A percentile compares a stretch with the other conserved stretches of the same genome.
Conservation (phyloP, 306 rosid genomes). For the Cucumis sativus region Cucumber_9930_V3 NC_026656.2:10183501-10184000, state of each 20-base stretch:
- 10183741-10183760: constrained; percentile 47
- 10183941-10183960: constrained; percentile 72
- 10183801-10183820: constrained; percentile 83
- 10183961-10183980: constrained; percentile 56
- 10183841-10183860: constrained; percentile 53
- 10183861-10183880: constrained; percentile 37
- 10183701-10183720: constrained; percentile 82
- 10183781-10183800: constrained; percentile 69
- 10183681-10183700: constrained; percentile 27
- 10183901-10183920: constrained; percentile 94
- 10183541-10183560: not conserved
- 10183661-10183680: constrained; percentile 64
- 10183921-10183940: constrained; percentile 82
- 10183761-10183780: constrained; percentile 35
- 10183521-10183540: not conserved
- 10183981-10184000: constrained; percentile 65
- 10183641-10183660: constrained; percentile 69
- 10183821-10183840: constrained; percentile 73
- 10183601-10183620: not conserved
- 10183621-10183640: not conserved
- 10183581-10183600: not conserved
- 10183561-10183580: not conserved
- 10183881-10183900: constrained; percentile 60
- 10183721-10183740: constrained; percentile 43
- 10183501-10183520: not conserved